Evolutionary conservation across 2,329 filamentous ascomycete genomes (phyloP), one percentile per base, ranked within the genome.

Genomic region (Herpotrichia juniperi): DNA sequence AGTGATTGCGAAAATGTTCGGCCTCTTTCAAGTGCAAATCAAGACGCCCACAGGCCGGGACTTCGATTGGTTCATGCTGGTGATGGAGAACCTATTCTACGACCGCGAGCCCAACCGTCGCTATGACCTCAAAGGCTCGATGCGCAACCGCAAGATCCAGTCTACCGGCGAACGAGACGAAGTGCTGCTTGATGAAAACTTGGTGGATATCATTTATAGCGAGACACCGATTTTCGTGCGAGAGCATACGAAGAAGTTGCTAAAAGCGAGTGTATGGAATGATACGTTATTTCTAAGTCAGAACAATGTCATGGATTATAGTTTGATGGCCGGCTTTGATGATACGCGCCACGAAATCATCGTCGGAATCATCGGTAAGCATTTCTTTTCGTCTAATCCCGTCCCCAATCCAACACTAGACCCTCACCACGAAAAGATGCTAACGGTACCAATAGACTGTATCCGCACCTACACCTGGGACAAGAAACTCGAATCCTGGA

Each of bases 401-500:
- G 32, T 44, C 7, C 28, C 32, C 25, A n/a, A n/a, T 21, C 30
- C 31, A 31, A 46, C 34, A 47, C 14, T 22, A 16, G 4, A 7
- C 10, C 14, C 42, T 19, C 8, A 5, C 14, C 16, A 8, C 42
- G 3, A 31, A 11, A 17, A 44, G 14, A 16, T 25, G 8, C 31
- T 40, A 19, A 51, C 34, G 2, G 11, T 16, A 22, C 28, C 3
- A 25, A 17, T 42, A 68, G 93, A 99, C 73, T 97, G 94, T 72
- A 97, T 99, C 61, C 87, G 94, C 49, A 99, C 94, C 0, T 99
- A 97, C 71, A 99, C 94, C 0, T 99, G 94, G 92, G 94, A 99
- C 79, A 99, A 99, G 81, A 97, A 97, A 72, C 84, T 99, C n/a
- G 94, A 99, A 78, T 94, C 89, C 48, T 99, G 94, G 94, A 97